Evolutionary conservation across 1,284 basidiomycete species (phyloP).

Genomic region (Fomitopsis pinicola): DNA sequence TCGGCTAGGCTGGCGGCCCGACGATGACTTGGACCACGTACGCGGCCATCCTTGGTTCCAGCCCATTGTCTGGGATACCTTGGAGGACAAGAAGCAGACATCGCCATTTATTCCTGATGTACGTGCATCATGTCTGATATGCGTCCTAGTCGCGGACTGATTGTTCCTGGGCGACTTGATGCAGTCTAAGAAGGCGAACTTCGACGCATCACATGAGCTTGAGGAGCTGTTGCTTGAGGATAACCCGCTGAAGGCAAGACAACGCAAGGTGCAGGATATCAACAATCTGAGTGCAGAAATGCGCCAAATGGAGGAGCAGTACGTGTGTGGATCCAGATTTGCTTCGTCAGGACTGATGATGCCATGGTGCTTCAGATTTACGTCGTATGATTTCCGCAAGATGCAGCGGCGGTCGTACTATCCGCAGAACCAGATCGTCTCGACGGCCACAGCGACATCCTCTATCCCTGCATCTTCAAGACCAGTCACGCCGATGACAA

Average conservation of each 20-base stretch:
- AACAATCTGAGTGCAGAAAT: slow-evolving; percentile 83
- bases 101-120: slow-evolving; percentile 94
- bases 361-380: slow-evolving; percentile 47
- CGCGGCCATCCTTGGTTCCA: slow-evolving; percentile 86
- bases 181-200: slow-evolving; percentile 96
- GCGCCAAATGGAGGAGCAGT: slow-evolving; percentile 98
- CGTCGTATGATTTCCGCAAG: slow-evolving; percentile 80
- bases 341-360: not conserved
- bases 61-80: slow-evolving; percentile 80
- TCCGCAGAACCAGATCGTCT: slow-evolving; percentile 63
- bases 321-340: slow-evolving; percentile 27
- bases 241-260: slow-evolving; percentile 94
- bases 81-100: slow-evolving; percentile 76
- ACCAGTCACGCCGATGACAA: slow-evolving; percentile 40
- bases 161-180: slow-evolving; percentile 1
- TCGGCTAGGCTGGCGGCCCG: slow-evolving; percentile 78
- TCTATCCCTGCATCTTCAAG: slow-evolving; percentile 39
- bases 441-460: slow-evolving; percentile 43
- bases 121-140: slow-evolving; percentile 26
- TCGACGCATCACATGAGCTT: slow-evolving; percentile 98
- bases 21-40: slow-evolving; percentile 76
- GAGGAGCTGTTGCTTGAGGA: slow-evolving; percentile 96
- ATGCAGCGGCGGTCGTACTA: slow-evolving; percentile 83
- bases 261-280: slow-evolving; percentile 85
- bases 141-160: slow-evolving; percentile 3